Conservation (phyloP, 441 rosid species). For the Brassica hybrid region DNA sequence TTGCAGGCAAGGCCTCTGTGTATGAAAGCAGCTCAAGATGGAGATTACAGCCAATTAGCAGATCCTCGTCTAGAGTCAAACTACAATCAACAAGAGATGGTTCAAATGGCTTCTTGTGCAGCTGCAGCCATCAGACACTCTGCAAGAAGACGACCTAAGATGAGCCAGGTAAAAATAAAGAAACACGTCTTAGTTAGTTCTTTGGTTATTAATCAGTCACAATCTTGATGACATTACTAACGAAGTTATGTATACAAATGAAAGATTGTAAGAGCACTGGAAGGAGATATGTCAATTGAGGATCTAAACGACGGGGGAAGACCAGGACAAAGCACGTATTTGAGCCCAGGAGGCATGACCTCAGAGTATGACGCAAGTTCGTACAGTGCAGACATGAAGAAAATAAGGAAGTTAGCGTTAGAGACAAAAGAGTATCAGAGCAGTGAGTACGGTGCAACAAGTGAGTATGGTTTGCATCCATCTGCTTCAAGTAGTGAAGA, state of each 20-base stretch:
- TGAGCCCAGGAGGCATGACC: constrained; percentile 38
- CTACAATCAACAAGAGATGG: constrained; percentile 65
- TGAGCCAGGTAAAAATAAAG: constrained; percentile 66
- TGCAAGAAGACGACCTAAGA: constrained; percentile 72
- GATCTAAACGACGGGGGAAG: constrained; percentile 59
- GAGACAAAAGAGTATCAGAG: constrained; percentile 46
- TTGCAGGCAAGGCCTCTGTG: constrained; percentile 80
- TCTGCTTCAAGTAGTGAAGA: constrained; percentile 69
- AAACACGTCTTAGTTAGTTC: background rate
- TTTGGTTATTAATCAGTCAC: background rate
- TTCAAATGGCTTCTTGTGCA: constrained; percentile 78
- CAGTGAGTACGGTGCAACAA: constrained; percentile 41
- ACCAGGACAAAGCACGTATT: constrained; percentile 41
- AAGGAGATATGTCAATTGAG: constrained; percentile 67
- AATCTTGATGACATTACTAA: constrained; percentile 12
- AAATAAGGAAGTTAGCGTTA: constrained; percentile 50
- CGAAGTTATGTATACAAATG: constrained; percentile 11
- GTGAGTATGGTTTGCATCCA: constrained; percentile 69
- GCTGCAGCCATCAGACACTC: constrained; percentile 75
- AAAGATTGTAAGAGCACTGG: constrained; percentile 78
- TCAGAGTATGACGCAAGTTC: constrained; percentile 47
- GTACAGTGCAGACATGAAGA: constrained; percentile 57
- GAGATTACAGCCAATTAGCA: constrained; percentile 56
- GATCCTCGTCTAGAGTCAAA: constrained; percentile 67
- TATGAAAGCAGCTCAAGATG: constrained; percentile 54